phyloP scores from a whole-genome alignment of 768 basidiomycete species.

The Gyrodon lividus region DNA sequence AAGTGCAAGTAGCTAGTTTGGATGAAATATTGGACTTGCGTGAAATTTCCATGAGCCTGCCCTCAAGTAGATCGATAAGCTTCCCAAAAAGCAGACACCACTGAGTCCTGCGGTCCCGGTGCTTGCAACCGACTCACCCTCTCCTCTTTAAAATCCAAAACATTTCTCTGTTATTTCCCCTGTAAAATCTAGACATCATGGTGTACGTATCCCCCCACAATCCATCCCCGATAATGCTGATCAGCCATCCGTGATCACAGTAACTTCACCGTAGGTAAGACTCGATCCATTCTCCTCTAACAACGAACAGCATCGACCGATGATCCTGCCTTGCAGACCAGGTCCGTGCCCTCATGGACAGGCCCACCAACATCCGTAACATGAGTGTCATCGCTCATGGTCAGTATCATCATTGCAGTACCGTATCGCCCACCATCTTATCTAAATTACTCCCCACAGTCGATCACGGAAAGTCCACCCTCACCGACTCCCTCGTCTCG shows the following conservation, averaged over 20 bases:
- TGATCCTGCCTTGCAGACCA: constrained; percentile 53
- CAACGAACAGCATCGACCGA: constrained; percentile 11
- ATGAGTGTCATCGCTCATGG: constrained; percentile 95
- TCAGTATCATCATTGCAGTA: constrained; percentile 44
- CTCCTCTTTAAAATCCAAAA: constrained; percentile 9
- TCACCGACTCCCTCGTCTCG: constrained; percentile 97
- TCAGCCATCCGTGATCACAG: constrained; percentile 42
- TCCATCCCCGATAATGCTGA: constrained; percentile 25
- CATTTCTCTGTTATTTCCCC: constrained; percentile 17
- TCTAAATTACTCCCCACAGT: constrained; percentile 46
- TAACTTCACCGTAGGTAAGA: constrained; percentile 87
- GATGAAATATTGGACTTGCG: constrained; percentile 6
- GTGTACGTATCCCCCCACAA: constrained; percentile 57
- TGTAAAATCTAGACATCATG: constrained; percentile 64
- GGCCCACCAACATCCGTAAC: constrained; percentile 89
- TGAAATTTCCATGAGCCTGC: constrained; percentile 28
- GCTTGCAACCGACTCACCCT: constrained; percentile 23
- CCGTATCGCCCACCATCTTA: constrained; percentile 14
- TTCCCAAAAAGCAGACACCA: constrained; percentile 12
- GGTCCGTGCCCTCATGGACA: constrained; percentile 86
- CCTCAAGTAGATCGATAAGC: constrained; percentile 50
- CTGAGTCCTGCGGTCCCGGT: constrained; percentile 28
- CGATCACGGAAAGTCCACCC: constrained; percentile 99
- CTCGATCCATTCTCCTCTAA: neutral
- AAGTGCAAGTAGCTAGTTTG: too few species aligned